Conservation (phyloP, 2,329 filamentous ascomycete genomes). For the Sporothrix protearum region DNA sequence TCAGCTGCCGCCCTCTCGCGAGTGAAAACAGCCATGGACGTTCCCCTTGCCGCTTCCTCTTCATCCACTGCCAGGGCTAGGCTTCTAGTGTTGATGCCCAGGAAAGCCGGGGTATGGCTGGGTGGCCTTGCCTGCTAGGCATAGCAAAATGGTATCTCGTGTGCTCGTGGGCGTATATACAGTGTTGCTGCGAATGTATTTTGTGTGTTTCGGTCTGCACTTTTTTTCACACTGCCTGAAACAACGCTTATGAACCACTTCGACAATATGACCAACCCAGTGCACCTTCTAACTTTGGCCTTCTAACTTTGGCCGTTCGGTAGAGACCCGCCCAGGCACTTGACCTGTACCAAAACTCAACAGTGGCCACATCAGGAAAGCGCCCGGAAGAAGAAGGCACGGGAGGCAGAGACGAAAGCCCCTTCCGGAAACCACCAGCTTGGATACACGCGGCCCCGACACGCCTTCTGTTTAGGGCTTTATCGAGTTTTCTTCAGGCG, state of each 20-base stretch:
- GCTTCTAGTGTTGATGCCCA: not conserved
- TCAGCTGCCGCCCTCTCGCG: slow-evolving; percentile 11
- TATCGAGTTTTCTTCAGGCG: not conserved
- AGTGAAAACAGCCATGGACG: not conserved
- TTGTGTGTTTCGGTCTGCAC: not conserved
- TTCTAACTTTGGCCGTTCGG: not conserved
- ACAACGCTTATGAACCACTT: not conserved
- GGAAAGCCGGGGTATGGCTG: not conserved
- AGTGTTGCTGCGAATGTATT: not conserved
- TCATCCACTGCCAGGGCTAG: not conserved
- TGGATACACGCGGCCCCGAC: not conserved
- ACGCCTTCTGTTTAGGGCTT: not conserved
- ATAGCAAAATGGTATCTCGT: not conserved
- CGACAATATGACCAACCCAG: not conserved
- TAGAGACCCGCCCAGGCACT: not conserved
- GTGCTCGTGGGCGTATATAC: not conserved
- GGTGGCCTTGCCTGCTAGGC: not conserved
- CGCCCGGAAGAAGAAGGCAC: not conserved
- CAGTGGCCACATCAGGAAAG: not conserved
- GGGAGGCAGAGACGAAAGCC: not conserved
- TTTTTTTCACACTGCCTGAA: not conserved
- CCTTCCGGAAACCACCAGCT: not conserved
- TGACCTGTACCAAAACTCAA: not conserved
- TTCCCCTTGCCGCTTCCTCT: not conserved
- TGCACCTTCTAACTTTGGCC: no score